A percentile compares a stretch with the other conserved stretches of the same genome.
phyloP scores from a whole-genome alignment of 2,329 filamentous ascomycete species.

The Thermochaetoides dissita region DNA sequence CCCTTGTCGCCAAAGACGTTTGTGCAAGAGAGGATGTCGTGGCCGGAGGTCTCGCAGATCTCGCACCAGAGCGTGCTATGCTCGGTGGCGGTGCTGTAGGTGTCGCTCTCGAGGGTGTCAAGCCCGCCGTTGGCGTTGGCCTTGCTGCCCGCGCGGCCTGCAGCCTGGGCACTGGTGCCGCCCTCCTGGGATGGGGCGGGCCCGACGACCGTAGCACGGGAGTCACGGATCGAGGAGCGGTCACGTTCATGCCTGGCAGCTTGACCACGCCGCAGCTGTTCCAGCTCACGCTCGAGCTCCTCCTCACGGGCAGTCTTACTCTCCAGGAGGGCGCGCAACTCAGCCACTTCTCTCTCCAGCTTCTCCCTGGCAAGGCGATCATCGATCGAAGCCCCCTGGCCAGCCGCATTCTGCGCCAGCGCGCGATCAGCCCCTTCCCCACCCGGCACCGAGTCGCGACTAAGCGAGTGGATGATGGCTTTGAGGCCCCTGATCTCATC shows the following conservation, averaged over 20 bases:
- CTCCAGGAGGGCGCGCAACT: constrained; percentile 60
- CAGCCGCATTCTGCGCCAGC: background rate
- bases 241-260: constrained; percentile 23
- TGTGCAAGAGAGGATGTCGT: constrained; percentile 88
- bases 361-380: constrained; percentile 50
- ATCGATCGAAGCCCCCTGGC: constrained; percentile 36
- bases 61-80: constrained; percentile 76
- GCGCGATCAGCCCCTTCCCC: constrained; percentile 9
- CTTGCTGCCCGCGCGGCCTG: constrained; percentile 15
- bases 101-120: constrained; percentile 54
- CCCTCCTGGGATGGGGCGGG: constrained; percentile 24
- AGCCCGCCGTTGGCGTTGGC: constrained; percentile 28
- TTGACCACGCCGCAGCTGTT: constrained; percentile 41
- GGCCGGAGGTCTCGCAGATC: constrained; percentile 81
- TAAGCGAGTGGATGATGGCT: constrained; percentile 92
- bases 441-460: constrained; percentile 52
- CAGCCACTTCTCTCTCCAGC: constrained; percentile 66
- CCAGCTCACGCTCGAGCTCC: constrained; percentile 72
- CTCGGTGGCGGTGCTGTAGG: constrained; percentile 57
- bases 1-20: constrained; percentile 58
- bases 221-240: constrained; percentile 49
- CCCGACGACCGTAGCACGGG: constrained; percentile 26
- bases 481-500: constrained; percentile 95
- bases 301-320: constrained; percentile 63
- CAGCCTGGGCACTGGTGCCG: constrained; percentile 24